Conservation (phyloP, 768 basidiomycete genomes). For the Serpula lacrymans region DNA sequence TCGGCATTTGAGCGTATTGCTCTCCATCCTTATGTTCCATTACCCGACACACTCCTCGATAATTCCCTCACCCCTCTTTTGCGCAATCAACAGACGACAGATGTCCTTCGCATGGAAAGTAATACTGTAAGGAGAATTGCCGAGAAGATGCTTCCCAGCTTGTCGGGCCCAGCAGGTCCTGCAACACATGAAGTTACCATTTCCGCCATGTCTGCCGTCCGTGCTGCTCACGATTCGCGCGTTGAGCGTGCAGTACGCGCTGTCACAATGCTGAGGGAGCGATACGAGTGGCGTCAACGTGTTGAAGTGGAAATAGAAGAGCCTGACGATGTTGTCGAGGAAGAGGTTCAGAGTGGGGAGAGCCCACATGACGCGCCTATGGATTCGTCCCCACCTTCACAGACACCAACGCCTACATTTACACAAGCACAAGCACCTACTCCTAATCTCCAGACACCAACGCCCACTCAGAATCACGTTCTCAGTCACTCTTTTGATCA, state of each 20-base stretch:
- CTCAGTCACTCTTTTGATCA: too few species aligned
- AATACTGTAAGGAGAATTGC: slow-evolving; percentile 68
- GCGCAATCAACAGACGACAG: slow-evolving; percentile 76
- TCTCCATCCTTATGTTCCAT: slow-evolving; percentile 55
- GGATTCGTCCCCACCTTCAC: background rate
- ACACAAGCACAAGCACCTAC: too few species aligned
- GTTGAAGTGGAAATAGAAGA: slow-evolving; percentile 77
- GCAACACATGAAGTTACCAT: slow-evolving; percentile 56
- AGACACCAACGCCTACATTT: too few species aligned
- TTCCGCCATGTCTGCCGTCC: slow-evolving; percentile 62
- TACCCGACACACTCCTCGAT: slow-evolving; percentile 69
- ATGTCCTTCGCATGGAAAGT: slow-evolving; percentile 69
- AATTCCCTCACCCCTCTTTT: slow-evolving; percentile 69
- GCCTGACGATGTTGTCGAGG: slow-evolving; percentile 73
- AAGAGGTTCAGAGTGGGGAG: too few species aligned
- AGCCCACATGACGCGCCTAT: background rate
- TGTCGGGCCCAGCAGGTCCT: slow-evolving; percentile 29
- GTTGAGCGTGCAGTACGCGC: slow-evolving; percentile 79
- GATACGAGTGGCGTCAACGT: slow-evolving; percentile 80
- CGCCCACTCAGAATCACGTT: too few species aligned
- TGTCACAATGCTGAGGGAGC: slow-evolving; percentile 72
- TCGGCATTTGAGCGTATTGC: slow-evolving; percentile 61
- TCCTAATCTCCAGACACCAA: too few species aligned
- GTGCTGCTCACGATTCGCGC: slow-evolving; percentile 67
- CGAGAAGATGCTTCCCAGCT: slow-evolving; percentile 61